A percentile compares a stretch with the other conserved stretches of the same genome.
These are phyloP conservation scores for Candida arabinofermentans DNA, from an alignment of 805 yeast species.

Conservation along the genomic window DNA sequence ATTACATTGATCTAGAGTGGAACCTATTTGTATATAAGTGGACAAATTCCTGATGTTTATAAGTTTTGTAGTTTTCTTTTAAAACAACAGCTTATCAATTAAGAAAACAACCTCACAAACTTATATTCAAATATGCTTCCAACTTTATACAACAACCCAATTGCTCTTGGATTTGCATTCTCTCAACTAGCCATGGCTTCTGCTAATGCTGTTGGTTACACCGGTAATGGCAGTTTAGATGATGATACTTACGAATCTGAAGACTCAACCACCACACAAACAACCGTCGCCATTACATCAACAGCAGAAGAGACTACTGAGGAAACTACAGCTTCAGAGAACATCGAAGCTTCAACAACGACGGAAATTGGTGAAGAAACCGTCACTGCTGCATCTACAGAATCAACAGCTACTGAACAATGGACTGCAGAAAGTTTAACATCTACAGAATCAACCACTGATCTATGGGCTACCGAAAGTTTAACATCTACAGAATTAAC, in stretches of 20 bases:
- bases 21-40: background rate
- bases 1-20: too few species aligned
- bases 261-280: conserved; percentile 2
- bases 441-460: conserved; percentile 3
- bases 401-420: conserved; percentile 7
- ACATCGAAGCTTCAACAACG: too few species aligned
- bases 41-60: background rate
- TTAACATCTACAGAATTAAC: background rate
- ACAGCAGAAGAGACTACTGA: background rate
- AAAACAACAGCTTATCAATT: background rate
- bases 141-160: conserved; percentile 6
- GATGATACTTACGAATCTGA: conserved; percentile 7
- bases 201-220: conserved; percentile 4
- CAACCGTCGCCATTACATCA: background rate
- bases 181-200: conserved; percentile 8
- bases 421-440: background rate
- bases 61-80: background rate
- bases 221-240: conserved; percentile 17
- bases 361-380: background rate
- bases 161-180: conserved; percentile 8
- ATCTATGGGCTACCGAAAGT: background rate
- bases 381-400: background rate
- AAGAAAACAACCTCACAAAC: background rate
- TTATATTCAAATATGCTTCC: conserved; percentile 5
- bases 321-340: too few species aligned